Evolutionary conservation across 1,139 yeast species (phyloP), one percentile per base, ranked within the genome.

Genomic region (Suhomyces choctaworum): DNA sequence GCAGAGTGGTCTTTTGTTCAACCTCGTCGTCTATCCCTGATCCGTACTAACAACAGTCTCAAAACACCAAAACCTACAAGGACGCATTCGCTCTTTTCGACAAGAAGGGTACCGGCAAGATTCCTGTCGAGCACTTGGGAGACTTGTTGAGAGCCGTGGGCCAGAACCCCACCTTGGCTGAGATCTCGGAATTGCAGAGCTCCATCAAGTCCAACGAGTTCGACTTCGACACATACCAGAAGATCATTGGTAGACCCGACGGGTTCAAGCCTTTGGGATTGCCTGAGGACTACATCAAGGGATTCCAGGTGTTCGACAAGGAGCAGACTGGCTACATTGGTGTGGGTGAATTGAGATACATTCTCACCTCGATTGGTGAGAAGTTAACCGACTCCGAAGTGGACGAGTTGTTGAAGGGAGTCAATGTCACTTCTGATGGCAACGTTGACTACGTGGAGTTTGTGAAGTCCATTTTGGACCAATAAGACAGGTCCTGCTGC

Each of bases 31-130:
- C n/a, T n/a, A n/a, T n/a, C n/a, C n/a, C n/a, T 27, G 3, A 11
- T 19, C 11, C 3, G 36, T 40, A 41, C 46, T 46, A 24, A 26
- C 26, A 10, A n/a, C 40, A 66, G 73, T 67, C 73, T 21, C 73
- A 67, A 57, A 68, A 68, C 52, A 70, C 73, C 28, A 86, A 85
- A 60, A 84, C 94, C 31, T 87, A 88, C 70, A 89, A 87, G 66
- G 98, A 92, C 74, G 97, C 97, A 16, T 94, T 94, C 64, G 95
- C 97, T 21, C 80, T 94, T 37, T 94, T 92, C 60, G 98, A 94
- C 70, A 90, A 90, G 67, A 87, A 89, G 55, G 98, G 97, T 27
- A 87, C 94, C 28, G 98, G 98, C 12, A 78, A 82, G 60, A 92
- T 94, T 42, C 82, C 96, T n/a, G 76, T 78, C 43, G 88, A 83